phyloP scores from a whole-genome alignment of 345 rosid genomes.

The Salix dunnii region DNA sequence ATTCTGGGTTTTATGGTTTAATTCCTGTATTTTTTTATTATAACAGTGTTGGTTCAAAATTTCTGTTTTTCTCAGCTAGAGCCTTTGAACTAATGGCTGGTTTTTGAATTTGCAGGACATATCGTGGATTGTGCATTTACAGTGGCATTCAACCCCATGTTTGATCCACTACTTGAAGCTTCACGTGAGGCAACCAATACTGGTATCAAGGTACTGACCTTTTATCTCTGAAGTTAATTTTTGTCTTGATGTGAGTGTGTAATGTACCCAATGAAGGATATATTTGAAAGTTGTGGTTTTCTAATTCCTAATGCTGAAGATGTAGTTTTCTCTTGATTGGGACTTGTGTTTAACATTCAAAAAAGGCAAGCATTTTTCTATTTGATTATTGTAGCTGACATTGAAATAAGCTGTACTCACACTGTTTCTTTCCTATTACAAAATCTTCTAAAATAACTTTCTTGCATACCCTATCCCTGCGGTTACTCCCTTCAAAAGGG shows the following conservation, averaged over 20 bases:
- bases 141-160: constrained; percentile 98
- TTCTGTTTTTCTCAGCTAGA: background rate
- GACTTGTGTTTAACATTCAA: background rate
- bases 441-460: background rate
- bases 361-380: background rate
- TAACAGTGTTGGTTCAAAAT: background rate
- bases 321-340: background rate
- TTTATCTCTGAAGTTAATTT: background rate
- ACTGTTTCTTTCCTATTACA: background rate
- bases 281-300: no score
- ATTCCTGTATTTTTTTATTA: background rate
- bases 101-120: constrained; percentile 51
- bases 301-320: background rate
- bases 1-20: background rate
- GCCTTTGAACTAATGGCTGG: constrained; percentile 15
- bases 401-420: no score
- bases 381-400: no score
- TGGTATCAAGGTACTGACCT: constrained; percentile 75
- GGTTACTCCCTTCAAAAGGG: background rate
- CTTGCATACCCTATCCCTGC: background rate
- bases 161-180: constrained; percentile 85
- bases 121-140: constrained; percentile 95
- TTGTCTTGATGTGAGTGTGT: background rate
- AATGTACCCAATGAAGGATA: background rate
- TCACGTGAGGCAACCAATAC: constrained; percentile 92